Evolutionary conservation across 2,329 filamentous ascomycete genomes (phyloP).

Genomic region (Fulvia fulva): DNA sequence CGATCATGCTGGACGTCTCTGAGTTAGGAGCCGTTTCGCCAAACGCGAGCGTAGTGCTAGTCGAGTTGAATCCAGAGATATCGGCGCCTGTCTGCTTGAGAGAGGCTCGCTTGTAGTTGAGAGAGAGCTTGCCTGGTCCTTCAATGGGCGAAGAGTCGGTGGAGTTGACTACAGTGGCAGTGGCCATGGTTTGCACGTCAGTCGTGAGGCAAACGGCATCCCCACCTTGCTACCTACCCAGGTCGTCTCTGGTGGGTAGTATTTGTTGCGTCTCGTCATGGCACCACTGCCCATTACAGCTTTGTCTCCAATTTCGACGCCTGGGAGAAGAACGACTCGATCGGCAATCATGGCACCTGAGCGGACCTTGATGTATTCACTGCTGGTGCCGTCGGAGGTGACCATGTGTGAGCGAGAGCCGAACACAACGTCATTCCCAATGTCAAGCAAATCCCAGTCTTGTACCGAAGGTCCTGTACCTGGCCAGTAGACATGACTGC

Average conservation of each 20-base stretch:
- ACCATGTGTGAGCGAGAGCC: slow-evolving; percentile 53
- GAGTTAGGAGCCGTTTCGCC: slow-evolving; percentile 11
- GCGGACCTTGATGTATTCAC: slow-evolving; percentile 46
- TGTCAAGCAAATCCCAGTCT: slow-evolving; percentile 53
- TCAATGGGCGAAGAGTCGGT: slow-evolving; percentile 2
- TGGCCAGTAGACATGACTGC: slow-evolving; percentile 55
- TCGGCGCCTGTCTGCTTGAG: slow-evolving; percentile 7
- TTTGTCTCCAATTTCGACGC: slow-evolving; percentile 47
- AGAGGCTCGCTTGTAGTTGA: slow-evolving; percentile 7
- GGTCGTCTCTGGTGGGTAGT: slow-evolving; percentile 45
- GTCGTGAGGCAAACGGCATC: slow-evolving; percentile 47
- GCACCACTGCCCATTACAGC: slow-evolving; percentile 54
- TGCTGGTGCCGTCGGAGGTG: slow-evolving; percentile 51
- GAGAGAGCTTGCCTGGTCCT: neutral
- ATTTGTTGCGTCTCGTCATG: slow-evolving; percentile 44
- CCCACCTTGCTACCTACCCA: slow-evolving; percentile 52
- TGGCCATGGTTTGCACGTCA: slow-evolving; percentile 9
- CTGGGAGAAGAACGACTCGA: slow-evolving; percentile 51
- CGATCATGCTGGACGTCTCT: slow-evolving; percentile 20
- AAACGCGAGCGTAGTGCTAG: slow-evolving; percentile 25
- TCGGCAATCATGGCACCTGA: slow-evolving; percentile 56
- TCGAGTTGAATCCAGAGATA: slow-evolving; percentile 25
- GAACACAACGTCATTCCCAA: slow-evolving; percentile 59
- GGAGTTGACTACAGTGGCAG: neutral
- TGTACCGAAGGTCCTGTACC: slow-evolving; percentile 52